A percentile compares a stretch with the other conserved stretches of the same genome.
Evolutionary conservation across 2,329 filamentous ascomycete species (phyloP).

Genomic region (Sphaerulina musiva): DNA sequence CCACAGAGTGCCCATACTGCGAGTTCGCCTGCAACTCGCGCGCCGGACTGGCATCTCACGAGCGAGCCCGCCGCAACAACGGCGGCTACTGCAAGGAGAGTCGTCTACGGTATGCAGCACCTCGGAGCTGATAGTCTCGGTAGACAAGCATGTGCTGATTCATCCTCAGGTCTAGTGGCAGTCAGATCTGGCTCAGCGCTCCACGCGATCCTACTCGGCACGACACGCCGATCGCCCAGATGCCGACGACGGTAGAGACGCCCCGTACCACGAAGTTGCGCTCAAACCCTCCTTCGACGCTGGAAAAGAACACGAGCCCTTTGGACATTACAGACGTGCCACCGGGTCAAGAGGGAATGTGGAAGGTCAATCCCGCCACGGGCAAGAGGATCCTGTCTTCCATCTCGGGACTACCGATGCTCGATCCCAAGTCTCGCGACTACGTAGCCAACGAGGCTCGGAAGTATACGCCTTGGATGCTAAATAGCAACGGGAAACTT

Average conservation of each 20-base stretch:
- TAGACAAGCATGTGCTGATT: background rate
- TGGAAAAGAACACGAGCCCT: background rate
- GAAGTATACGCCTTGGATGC: background rate
- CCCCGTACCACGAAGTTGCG: background rate
- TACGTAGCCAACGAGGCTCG: background rate
- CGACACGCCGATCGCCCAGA: background rate
- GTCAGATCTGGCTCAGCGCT: no score
- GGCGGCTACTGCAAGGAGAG: background rate
- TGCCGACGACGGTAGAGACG: background rate
- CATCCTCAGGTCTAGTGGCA: background rate
- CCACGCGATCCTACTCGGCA: no score
- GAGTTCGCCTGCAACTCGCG: background rate
- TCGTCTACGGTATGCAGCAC: background rate
- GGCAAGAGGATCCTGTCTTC: background rate
- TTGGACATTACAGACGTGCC: conserved; percentile 1
- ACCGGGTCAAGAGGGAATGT: conserved; percentile 1
- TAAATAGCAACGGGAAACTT: background rate
- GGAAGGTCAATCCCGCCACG: background rate
- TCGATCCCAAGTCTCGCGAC: background rate
- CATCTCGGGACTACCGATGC: background rate
- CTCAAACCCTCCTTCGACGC: background rate
- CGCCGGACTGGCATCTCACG: conserved; percentile 2
- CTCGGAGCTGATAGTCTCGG: no score
- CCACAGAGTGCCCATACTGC: background rate
- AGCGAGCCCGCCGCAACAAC: conserved; percentile 1